phyloP scores from a whole-genome alignment of 2,329 filamentous ascomycete genomes.

The Didymosphaeria variabile region DNA sequence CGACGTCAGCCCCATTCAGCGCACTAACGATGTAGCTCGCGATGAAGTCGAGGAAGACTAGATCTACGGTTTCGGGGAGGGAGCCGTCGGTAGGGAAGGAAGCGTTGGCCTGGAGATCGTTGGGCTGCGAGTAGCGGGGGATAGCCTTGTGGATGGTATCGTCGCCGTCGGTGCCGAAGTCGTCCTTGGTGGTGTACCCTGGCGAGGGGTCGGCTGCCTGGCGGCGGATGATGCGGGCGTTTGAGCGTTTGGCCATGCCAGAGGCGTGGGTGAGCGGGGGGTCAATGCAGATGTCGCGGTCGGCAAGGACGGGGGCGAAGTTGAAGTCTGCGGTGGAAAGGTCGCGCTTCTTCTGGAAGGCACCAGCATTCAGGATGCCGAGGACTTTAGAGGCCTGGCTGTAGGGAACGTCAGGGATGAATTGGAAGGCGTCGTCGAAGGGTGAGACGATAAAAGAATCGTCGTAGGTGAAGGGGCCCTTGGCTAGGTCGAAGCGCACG shows the following conservation, averaged over 20 bases:
- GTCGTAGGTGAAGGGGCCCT: constrained; percentile 69
- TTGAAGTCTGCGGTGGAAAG: constrained; percentile 44
- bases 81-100: constrained; percentile 58
- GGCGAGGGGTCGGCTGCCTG: constrained; percentile 54
- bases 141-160: constrained; percentile 63
- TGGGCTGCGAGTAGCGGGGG: constrained; percentile 58
- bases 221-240: constrained; percentile 60
- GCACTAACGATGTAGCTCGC: constrained; percentile 47
- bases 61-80: constrained; percentile 58
- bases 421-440: constrained; percentile 63
- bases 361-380: constrained; percentile 56
- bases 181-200: constrained; percentile 65
- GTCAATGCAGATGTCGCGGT: constrained; percentile 60
- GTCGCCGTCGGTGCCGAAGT: constrained; percentile 66
- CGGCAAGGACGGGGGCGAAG: constrained; percentile 48
- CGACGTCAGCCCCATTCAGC: constrained; percentile 43
- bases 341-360: constrained; percentile 48
- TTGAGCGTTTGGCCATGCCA: constrained; percentile 35
- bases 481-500: constrained; percentile 69
- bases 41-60: constrained; percentile 64
- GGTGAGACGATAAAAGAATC: constrained; percentile 65
- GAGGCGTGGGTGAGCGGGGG: constrained; percentile 50
- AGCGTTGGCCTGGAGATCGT: constrained; percentile 61
- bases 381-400: constrained; percentile 53
- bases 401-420: constrained; percentile 63